These are phyloP conservation scores for Thraustochytrium striatum DNA, from an alignment of 352 stramenopile species.

Conservation along the genomic window DNA sequence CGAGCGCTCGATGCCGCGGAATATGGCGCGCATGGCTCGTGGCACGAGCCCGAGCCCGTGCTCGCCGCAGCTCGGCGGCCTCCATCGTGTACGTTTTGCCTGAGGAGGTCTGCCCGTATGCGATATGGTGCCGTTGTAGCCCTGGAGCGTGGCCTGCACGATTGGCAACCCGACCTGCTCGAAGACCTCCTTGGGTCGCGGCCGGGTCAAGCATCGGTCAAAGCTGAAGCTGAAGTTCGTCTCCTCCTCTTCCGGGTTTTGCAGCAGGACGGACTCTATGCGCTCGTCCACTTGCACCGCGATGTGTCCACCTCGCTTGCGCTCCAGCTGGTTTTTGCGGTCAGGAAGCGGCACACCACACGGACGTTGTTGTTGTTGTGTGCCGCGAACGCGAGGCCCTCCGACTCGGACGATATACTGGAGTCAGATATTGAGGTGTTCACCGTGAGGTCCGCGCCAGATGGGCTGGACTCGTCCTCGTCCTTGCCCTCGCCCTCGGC, in stretches of 20 bases:
- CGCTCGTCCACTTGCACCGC: not conserved
- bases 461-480: too few species aligned
- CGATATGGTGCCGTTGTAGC: slow-evolving; percentile 63
- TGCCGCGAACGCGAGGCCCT: too few species aligned
- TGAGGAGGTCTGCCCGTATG: slow-evolving; percentile 43
- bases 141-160: slow-evolving; percentile 89
- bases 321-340: slow-evolving; percentile 4
- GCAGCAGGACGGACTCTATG: not conserved
- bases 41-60: slow-evolving; percentile 51
- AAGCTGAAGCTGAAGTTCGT: slow-evolving; percentile 76
- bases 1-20: not conserved
- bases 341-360: slow-evolving; percentile 25
- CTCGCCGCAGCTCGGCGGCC: slow-evolving; percentile 3
- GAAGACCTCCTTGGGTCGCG: slow-evolving; percentile 88
- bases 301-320: not conserved
- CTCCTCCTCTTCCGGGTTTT: slow-evolving; percentile 7
- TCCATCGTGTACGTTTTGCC: slow-evolving; percentile 52
- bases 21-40: slow-evolving; percentile 1
- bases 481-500: not conserved
- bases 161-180: slow-evolving; percentile 87
- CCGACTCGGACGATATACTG: too few species aligned
- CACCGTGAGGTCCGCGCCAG: too few species aligned
- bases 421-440: too few species aligned
- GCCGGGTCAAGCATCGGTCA: slow-evolving; percentile 88
- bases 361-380: not conserved